phyloP scores from a whole-genome alignment of 495 filamentous ascomycete genomes.

The Trypethelium eluteriae region DNA sequence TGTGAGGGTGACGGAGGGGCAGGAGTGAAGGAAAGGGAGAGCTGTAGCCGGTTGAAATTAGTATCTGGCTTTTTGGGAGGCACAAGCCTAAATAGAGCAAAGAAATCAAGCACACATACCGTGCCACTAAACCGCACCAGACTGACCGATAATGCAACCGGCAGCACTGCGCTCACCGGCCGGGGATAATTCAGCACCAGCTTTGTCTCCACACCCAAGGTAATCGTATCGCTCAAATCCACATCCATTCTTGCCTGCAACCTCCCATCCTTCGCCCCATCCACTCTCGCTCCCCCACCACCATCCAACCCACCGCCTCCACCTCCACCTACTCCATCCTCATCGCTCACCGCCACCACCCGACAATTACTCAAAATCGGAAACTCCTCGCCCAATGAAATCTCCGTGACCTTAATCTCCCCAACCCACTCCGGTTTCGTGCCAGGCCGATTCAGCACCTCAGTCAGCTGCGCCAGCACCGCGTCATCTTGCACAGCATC shows the following conservation, averaged over 20 bases:
- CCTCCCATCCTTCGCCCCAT: conserved; percentile 49
- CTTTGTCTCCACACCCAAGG: conserved; percentile 87
- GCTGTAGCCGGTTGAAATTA: conserved; percentile 9
- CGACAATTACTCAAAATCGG: conserved; percentile 98
- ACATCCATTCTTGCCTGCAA: conserved; percentile 97
- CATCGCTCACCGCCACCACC: conserved; percentile 74
- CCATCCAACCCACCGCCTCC: conserved; percentile 12
- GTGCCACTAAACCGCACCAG: conserved; percentile 94
- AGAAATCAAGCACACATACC: conserved; percentile 14
- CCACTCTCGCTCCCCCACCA: conserved; percentile 33
- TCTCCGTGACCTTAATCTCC: conserved; percentile 86
- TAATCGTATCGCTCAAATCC: conserved; percentile 90
- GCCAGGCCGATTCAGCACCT: conserved; percentile 65
- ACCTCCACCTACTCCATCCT: conserved; percentile 16
- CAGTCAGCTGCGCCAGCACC: conserved; percentile 87
- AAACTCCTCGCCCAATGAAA: conserved; percentile 90
- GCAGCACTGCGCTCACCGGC: conserved; percentile 78
- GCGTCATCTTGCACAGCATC: conserved; percentile 87
- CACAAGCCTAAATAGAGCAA: not conserved
- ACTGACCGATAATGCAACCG: conserved; percentile 81
- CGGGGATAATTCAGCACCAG: conserved; percentile 90
- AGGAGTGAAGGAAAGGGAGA: conserved; percentile 69
- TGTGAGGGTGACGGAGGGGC: conserved; percentile 15
- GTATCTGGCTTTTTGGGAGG: too few relatives aligned
- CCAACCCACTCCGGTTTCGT: conserved; percentile 86